These are phyloP conservation scores for Trichophyton verrucosum DNA, from an alignment of 2,329 filamentous ascomycete species.

Conservation along the genomic window DNA sequence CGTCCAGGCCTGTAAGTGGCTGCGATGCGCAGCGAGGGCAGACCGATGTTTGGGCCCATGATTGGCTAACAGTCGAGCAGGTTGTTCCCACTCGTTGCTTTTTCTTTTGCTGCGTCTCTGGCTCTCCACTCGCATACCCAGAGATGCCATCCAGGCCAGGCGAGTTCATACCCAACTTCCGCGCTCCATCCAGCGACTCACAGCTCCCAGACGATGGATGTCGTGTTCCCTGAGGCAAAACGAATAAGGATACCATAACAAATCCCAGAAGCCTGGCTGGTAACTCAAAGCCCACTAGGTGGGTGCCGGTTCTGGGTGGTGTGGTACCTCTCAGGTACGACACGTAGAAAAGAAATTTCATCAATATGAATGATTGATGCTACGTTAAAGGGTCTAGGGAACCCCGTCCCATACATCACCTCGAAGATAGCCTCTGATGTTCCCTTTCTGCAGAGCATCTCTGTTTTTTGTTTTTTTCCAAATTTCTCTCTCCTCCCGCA, in stretches of 20 bases:
- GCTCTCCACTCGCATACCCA: not conserved
- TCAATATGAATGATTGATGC: not conserved
- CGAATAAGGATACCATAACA: not conserved
- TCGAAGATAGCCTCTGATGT: not conserved
- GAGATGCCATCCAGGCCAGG: not conserved
- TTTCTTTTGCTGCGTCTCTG: not conserved
- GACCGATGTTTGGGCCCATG: not conserved
- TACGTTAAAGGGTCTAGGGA: not conserved
- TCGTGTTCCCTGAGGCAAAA: constrained; percentile 3
- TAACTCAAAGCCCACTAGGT: not conserved
- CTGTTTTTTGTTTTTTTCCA: not conserved
- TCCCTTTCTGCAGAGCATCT: not conserved
- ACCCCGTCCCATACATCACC: not conserved
- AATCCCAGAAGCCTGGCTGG: not conserved
- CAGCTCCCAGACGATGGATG: not conserved
- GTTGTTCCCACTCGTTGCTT: constrained; percentile 3
- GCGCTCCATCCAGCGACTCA: constrained; percentile 2
- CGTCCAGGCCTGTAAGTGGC: not conserved
- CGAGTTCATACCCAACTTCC: constrained; percentile 4
- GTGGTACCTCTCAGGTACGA: constrained; percentile 5
- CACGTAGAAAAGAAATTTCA: not conserved
- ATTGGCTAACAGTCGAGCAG: constrained; percentile 3
- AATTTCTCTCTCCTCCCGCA: not conserved
- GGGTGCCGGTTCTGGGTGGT: not conserved
- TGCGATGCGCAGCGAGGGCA: not conserved